Evolutionary conservation across 2,329 filamentous ascomycete genomes (phyloP).

Genomic region (Cladorrhinum sp.): DNA sequence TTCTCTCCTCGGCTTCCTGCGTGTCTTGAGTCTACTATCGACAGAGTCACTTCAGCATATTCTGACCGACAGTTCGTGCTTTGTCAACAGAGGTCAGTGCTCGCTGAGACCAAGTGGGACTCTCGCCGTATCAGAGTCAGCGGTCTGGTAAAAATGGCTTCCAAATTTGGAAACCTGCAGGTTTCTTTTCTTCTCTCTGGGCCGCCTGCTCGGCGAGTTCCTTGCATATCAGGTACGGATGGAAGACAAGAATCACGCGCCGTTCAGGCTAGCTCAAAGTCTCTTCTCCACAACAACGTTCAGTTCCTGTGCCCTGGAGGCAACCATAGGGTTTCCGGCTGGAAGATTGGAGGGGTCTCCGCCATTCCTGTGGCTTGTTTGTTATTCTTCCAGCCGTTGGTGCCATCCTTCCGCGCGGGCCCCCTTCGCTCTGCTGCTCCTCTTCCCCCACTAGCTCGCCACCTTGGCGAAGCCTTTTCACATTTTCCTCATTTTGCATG

Average conservation of each 20-base stretch:
- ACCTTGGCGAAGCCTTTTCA: neutral
- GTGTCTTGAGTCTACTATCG: neutral
- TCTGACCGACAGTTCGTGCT: too few species aligned
- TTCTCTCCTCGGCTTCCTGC: too few species aligned
- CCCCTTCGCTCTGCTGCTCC: neutral
- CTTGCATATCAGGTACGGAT: neutral
- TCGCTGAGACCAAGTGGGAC: neutral
- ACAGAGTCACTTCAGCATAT: too few species aligned
- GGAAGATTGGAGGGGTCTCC: neutral
- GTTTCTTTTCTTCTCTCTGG: neutral
- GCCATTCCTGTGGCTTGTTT: neutral
- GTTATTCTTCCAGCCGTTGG: slow-evolving; percentile 1
- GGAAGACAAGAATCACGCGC: neutral
- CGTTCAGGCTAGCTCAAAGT: neutral
- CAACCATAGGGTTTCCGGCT: neutral
- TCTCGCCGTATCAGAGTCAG: neutral
- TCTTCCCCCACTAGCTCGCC: slow-evolving; percentile 5
- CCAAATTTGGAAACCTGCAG: neutral
- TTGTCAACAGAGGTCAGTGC: neutral
- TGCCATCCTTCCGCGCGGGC: neutral
- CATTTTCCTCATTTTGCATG: slow-evolving; percentile 8
- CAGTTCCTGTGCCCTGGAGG: neutral
- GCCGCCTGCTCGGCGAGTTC: neutral
- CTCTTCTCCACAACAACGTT: neutral
- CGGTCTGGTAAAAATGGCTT: neutral